Evolutionary conservation across 2,329 filamentous ascomycete genomes (phyloP), one percentile per base, ranked within the genome.

Genomic region (Cytospora schulzeri): DNA sequence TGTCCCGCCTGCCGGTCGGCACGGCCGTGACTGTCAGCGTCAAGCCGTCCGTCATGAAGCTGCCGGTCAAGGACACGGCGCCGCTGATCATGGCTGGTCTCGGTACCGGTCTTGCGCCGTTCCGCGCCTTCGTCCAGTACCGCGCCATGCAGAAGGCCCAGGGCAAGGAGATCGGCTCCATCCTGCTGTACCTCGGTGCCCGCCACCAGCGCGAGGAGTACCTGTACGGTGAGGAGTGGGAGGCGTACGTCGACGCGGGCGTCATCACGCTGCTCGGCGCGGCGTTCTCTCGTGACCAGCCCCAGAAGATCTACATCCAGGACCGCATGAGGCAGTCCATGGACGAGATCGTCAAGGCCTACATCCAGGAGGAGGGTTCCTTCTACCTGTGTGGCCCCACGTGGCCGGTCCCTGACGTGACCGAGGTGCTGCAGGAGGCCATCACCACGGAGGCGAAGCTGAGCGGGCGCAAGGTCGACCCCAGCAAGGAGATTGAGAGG

Each of bases 221-320:
- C 79, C 89, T 97, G 66, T 99, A 98, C 74, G 95, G 95, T 67
- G 95, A 99, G 78, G 95, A 99, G 78, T 99, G 95, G 95, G 95
- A 99, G 78, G 95, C 95, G 0, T 99, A 99, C 79, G 87, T 95
- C 74, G 94, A 93, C 66, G 93, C 95, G 0, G 95, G 95, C 59
- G 92, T 99, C 71, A 93, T 99, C 76, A 99, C 95, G 0, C 85
- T 97, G 51, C 87, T 99, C 58, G 95, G 95, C 60, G 88, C 92
- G 59, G 95, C 95, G 52, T 99, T 99, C 84, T 96, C 92, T 65
- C 90, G 95, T 75, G 95, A 99, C 76, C 95, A 99, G 84, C 91
- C 92, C 19, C 85, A 97, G 81, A 99, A 99, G 88, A 97, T 99
- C 69, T 99, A 99, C 80, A 99, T 99, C 74, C 95, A 99, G 82